Evolutionary conservation across 2,329 filamentous ascomycete species (phyloP).

Genomic region (Karstenula rhodostoma): DNA sequence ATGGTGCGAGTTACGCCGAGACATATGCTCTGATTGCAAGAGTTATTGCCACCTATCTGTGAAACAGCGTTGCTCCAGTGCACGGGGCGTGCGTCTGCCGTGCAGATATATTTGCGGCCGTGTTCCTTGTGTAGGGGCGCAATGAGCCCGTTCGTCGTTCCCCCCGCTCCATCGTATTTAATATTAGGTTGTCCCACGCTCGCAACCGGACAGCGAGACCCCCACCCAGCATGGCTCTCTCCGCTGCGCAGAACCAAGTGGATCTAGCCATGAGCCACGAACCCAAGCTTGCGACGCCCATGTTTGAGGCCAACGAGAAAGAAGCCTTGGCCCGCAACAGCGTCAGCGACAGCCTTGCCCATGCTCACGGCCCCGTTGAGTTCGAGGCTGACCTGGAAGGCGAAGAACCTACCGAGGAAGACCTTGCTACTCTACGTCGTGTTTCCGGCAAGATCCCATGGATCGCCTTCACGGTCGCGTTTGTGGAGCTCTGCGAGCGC

Average conservation of each 20-base stretch:
- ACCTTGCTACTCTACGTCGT: constrained; percentile 67
- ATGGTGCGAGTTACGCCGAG: constrained; percentile 26
- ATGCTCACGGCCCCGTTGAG: constrained; percentile 30
- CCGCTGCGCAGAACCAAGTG: constrained; percentile 40
- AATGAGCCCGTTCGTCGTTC: constrained; percentile 15
- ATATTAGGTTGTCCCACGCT: constrained; percentile 16
- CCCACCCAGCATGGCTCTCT: constrained; percentile 38
- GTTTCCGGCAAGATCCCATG: constrained; percentile 71
- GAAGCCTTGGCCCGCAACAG: constrained; percentile 33
- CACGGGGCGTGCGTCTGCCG: constrained; percentile 9
- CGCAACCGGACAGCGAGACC: constrained; percentile 21
- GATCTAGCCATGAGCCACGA: constrained; percentile 48
- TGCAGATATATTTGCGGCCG: constrained; percentile 17
- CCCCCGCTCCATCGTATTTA: constrained; percentile 22
- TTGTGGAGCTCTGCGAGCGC: constrained; percentile 78
- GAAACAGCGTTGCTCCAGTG: constrained; percentile 31
- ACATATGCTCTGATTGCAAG: constrained; percentile 30
- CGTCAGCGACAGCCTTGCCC: constrained; percentile 26
- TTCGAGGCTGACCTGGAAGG: constrained; percentile 46
- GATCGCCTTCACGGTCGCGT: constrained; percentile 73
- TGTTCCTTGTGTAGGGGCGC: constrained; percentile 7
- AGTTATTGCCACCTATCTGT: constrained; percentile 35
- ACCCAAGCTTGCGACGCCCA: constrained; percentile 41
- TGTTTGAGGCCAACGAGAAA: constrained; percentile 46
- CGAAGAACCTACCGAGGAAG: constrained; percentile 66